phyloP scores from a whole-genome alignment of 106 monocot species.

The Acanthochlamys bracteata region DNA sequence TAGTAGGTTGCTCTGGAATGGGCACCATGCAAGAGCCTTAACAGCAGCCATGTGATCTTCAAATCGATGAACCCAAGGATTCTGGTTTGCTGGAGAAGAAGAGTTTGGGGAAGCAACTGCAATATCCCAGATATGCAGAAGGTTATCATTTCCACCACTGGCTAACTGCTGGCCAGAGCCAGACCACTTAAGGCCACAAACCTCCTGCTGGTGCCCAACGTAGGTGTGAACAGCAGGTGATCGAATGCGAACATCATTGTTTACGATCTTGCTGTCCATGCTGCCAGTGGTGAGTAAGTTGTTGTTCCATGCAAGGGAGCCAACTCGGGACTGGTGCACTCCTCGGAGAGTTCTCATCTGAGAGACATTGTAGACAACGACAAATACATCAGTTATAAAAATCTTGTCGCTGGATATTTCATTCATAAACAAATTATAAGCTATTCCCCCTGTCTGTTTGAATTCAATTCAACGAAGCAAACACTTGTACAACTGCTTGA shows the following conservation, averaged over 20 bases:
- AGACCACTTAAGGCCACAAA: constrained; percentile 62
- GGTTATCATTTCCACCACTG: constrained; percentile 53
- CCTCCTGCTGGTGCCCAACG: constrained; percentile 41
- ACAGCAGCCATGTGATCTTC: constrained; percentile 44
- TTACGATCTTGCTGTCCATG: constrained; percentile 46
- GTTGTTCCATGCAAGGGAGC: constrained; percentile 55
- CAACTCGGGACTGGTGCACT: constrained; percentile 39
- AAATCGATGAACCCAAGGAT: constrained; percentile 36
- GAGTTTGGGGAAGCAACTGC: constrained; percentile 24
- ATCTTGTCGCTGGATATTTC: too few relatives aligned
- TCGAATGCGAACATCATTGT: constrained; percentile 47
- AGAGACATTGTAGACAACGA: background rate
- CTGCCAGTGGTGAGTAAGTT: constrained; percentile 54
- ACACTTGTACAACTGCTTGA: too few relatives aligned
- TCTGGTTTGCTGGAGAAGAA: constrained; percentile 11
- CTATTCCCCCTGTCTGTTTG: too few relatives aligned
- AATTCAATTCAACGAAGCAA: too few relatives aligned
- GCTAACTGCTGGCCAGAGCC: constrained; percentile 42
- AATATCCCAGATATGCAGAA: constrained; percentile 52
- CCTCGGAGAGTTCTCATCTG: constrained; percentile 51
- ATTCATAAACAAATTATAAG: too few relatives aligned
- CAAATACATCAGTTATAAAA: too few relatives aligned
- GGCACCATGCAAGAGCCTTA: constrained; percentile 67
- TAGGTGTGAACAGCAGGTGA: constrained; percentile 28
- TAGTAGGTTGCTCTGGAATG: constrained; percentile 50